Base-by-base conservation (phyloP, 345 rosid species). In the Lumnitzera littorea region DNA sequence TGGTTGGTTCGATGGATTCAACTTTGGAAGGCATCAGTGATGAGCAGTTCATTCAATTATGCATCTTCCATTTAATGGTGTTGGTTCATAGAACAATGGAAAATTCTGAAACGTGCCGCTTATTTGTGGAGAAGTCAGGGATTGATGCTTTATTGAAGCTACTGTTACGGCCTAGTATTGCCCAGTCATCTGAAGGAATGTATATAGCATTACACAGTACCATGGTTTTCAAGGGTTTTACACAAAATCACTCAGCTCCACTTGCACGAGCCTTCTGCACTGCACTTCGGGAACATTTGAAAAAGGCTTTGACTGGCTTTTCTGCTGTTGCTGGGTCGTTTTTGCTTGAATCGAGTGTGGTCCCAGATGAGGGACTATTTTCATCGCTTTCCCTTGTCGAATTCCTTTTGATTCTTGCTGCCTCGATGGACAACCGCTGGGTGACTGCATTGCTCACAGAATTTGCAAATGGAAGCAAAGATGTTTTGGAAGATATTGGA, bases 41-140 rank as follows among this genome's bases (percentile, higher is more conserved):
- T 71, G 96, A 89, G 66, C 98, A 89, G 69, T 87, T 87, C 62
- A 61, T 89, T 63, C 98, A 89, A 58, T 79, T 89, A 50, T 78
- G 91, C 78, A 84, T 92, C 68, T 85, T 87, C 76, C 98, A 89
- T 78, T 70, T 92, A 82, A 87, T 92, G 87, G 87, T 92, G 59
- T 72, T 92, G 78, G 90, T 92, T 63, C 96, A 92, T 54, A 81
- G 98, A 72, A 87, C 96, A 60, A 88, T 83, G 84, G 98, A 92
- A 70, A 89, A 92, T 78, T 58, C 96, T 59, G 98, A 92, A 78
- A 89, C 91, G 5, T 89, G 94, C 70, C 82, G 96, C 52, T 69
- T 89, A 62, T 89, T 92, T 76, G 96, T 92, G 69, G 98, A 92
- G 78, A 92, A 92, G 75, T 84, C 89, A 13, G 98, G 98, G 60